Base-by-base conservation (phyloP, 2,329 filamentous ascomycete genomes). In the Didymella lethalis region DNA sequence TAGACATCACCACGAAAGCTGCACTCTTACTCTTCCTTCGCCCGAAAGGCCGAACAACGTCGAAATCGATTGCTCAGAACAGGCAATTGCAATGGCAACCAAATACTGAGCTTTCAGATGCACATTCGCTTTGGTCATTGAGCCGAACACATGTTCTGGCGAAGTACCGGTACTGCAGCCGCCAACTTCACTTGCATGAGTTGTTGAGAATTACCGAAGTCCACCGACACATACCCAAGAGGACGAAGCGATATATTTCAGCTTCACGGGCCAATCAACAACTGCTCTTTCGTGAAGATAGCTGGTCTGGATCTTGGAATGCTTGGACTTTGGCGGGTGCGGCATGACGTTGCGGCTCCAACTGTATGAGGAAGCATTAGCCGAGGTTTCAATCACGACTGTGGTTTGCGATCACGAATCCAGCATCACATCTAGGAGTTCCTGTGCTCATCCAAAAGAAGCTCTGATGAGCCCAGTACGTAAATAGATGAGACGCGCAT, bases 321-420 rank as follows among this genome's bases (percentile, higher is more conserved):
- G 5, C 14, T 23, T 10, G 6, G 5, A 25, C 2, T 45, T 45
- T 32, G 29, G 26, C 14, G 23, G n/a, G 20, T 31, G 28, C 40
- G 46, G 20, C 23, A 45, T 45, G 46, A 49, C 40, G 26, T 26
- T 12, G 46, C 44, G 40, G 46, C 31, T 45, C 29, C 48, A 46
- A 32, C 53, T 47, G n/a, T 8, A 25, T 38, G 29, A 12, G 46
- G 46, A 38, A 56, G 25, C 28, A 7, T 41, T 49, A 38, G 14
- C 36, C 53, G 46, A 56, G 31, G 16, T 50, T 29, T 44, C n/a
- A 23, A 48, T 25, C 46, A 55, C 38, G 38, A 55, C 46, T 38
- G 7, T 31, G 45, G 16, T 38, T 44, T 10, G 36, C 8, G 38
- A 55, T 55, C 52, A 29, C 11, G 12, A 20, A 34, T 34, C 3